phyloP scores from a whole-genome alignment of 2,329 filamentous ascomycete species.

The Verticillium zaregamsianum region DNA sequence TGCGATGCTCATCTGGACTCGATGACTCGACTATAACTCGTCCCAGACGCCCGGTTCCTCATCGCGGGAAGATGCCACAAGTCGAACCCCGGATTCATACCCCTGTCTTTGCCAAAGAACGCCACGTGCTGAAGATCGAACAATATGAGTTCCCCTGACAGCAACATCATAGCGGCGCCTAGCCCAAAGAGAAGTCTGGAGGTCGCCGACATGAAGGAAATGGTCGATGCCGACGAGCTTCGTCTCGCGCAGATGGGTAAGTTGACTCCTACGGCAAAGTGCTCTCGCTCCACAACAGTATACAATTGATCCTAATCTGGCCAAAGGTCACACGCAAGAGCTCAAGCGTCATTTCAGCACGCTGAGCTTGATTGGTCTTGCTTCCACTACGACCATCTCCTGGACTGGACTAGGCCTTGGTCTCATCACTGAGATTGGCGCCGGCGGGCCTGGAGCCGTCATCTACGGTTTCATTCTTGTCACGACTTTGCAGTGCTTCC shows the following conservation, averaged over 20 bases:
- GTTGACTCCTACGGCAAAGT: constrained; percentile 2
- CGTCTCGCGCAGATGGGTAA: constrained; percentile 40
- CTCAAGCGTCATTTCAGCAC: constrained; percentile 42
- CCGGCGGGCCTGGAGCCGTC: constrained; percentile 42
- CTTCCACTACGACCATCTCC: constrained; percentile 45
- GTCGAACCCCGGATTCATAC: not conserved
- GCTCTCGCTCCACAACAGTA: not conserved
- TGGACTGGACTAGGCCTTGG: constrained; percentile 43
- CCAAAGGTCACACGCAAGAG: constrained; percentile 41
- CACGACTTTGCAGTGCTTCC: constrained; percentile 39
- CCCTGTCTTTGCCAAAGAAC: not conserved
- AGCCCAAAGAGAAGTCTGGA: constrained; percentile 8
- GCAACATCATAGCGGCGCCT: not conserved
- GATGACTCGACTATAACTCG: not conserved
- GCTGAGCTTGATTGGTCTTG: constrained; percentile 42
- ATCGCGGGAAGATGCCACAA: not conserved
- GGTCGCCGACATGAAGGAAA: constrained; percentile 5
- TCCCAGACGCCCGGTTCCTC: not conserved
- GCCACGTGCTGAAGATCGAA: not conserved
- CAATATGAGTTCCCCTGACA: not conserved
- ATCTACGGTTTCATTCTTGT: constrained; percentile 47
- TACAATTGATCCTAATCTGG: not conserved
- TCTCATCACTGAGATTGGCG: constrained; percentile 40
- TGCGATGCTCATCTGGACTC: not conserved
- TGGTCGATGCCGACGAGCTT: constrained; percentile 30